Conservation (phyloP, 1,284 basidiomycete genomes). For the Cutaneotrichosporon arboriforme region DNA sequence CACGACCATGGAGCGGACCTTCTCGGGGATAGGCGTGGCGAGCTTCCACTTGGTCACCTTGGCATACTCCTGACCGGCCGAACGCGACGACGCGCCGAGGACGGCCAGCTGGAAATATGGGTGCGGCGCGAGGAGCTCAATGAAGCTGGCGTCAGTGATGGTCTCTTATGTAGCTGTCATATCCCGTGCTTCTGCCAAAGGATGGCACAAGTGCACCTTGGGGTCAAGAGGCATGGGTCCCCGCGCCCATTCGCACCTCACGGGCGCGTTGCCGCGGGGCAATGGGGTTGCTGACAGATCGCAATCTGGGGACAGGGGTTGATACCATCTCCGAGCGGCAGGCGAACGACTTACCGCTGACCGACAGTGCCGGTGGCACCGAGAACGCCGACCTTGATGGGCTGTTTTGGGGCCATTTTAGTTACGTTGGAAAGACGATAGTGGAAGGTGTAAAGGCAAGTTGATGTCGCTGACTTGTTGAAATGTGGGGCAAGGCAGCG, state of each 20-base stretch:
- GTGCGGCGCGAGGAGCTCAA: conserved; percentile 78
- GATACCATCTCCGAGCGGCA: too few relatives aligned
- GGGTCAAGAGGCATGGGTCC: too few relatives aligned
- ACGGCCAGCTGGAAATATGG: conserved; percentile 85
- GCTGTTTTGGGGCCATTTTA: conserved; percentile 25
- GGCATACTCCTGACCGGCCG: conserved; percentile 77
- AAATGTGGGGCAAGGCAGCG: too few relatives aligned
- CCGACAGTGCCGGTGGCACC: conserved; percentile 97
- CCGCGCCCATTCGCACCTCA: too few relatives aligned
- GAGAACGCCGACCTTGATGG: conserved; percentile 82
- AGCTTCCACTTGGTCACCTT: conserved; percentile 90
- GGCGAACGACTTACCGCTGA: conserved; percentile 56
- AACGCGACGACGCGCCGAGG: conserved; percentile 83
- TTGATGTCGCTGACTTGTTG: too few relatives aligned
- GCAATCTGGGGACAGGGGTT: too few relatives aligned
- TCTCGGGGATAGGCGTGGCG: conserved; percentile 64
- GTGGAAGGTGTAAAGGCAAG: too few relatives aligned
- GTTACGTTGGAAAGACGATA: too few relatives aligned
- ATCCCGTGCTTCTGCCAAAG: too few relatives aligned
- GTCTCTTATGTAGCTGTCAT: background rate
- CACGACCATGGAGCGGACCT: conserved; percentile 66
- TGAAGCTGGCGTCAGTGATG: conserved; percentile 55
- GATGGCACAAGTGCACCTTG: too few relatives aligned
- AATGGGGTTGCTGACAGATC: too few relatives aligned
- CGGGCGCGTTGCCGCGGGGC: too few relatives aligned